Base-by-base conservation (phyloP, 2,329 filamentous ascomycete genomes). In the Davidsoniella australis region DNA sequence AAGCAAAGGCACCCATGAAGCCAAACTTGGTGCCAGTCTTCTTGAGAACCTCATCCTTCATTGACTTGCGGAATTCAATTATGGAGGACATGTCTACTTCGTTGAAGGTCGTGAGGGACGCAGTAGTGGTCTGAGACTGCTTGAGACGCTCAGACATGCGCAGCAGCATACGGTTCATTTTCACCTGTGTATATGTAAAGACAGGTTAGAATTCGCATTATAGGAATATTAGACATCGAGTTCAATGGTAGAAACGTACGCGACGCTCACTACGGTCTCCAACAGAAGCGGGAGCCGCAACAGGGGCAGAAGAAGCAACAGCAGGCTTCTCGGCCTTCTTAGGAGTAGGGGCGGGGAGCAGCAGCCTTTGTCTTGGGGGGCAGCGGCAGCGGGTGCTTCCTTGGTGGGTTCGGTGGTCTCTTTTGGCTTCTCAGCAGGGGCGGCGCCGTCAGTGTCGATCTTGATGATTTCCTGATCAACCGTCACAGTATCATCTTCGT, bases 111-210 rank as follows among this genome's bases (percentile, higher is more conserved):
- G 91, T 96, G 48, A 98, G 73, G 3, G 91, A 94, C 41, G 91
- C 91, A 46, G 91, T 89, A 1, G 91, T 96, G 70, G 98, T 98
- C 64, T 98, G 91, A 17, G 91, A 96, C 65, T 98, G 91, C 78
- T 98, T 98, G 56, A 98, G 76, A 58, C 91, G 87, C 71, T 98
- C 91, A 46, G 91, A 86, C 58, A 96, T 98, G 54, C 91, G 82
- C 54, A 96, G 78, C 56, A 91, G 87, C 91, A 98, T 98, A 56
- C 91, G 86, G 73, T 96, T 96, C 91, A 98, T 98, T 75, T 98
- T 98, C 60, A 96, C 86, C 85, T 91, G 58, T 33, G 7, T 6
- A 3, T n/a, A 18, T 45, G 51, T 49, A 41, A 54, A 17, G 47
- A 41, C 33, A 40, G 12, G 18, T 23, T 24, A 44, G 29, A 36